Evolutionary conservation across 495 filamentous ascomycete genomes (phyloP).

Genomic region (Penicillium bovifimosum): DNA sequence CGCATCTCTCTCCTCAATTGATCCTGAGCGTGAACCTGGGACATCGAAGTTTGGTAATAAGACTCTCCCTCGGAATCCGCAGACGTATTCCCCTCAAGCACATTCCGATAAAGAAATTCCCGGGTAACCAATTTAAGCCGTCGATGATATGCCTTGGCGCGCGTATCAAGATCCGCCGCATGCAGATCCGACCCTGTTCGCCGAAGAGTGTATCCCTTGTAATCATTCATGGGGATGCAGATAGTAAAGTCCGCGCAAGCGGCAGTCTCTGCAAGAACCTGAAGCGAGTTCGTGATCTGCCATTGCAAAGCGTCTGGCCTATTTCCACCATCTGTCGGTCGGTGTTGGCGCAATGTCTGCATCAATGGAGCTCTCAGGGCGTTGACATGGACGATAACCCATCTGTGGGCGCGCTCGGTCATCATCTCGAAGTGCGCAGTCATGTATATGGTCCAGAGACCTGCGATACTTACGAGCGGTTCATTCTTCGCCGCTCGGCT

Average conservation of each 20-base stretch:
- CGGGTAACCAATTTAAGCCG: constrained; percentile 10
- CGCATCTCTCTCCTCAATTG: constrained; percentile 13
- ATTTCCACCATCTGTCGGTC: background rate
- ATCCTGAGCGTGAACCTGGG: constrained; percentile 18
- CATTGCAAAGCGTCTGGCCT: constrained; percentile 13
- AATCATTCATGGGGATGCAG: constrained; percentile 23
- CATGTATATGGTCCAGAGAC: constrained; percentile 29
- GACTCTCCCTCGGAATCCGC: background rate
- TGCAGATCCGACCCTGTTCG: background rate
- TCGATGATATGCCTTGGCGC: constrained; percentile 8
- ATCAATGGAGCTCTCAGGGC: constrained; percentile 17
- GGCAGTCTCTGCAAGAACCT: constrained; percentile 19
- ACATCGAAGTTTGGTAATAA: constrained; percentile 3
- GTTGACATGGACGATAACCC: constrained; percentile 22
- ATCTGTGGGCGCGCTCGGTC: constrained; percentile 26
- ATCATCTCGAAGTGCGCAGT: constrained; percentile 20
- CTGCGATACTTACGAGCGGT: constrained; percentile 11
- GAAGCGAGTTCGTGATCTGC: constrained; percentile 18
- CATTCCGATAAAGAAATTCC: background rate
- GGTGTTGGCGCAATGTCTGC: background rate
- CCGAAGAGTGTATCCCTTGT: constrained; percentile 12
- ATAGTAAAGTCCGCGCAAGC: constrained; percentile 20
- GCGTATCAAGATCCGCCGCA: background rate
- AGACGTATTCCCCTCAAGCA: background rate
- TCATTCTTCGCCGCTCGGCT: background rate